Evolutionary conservation across 2,329 filamentous ascomycete genomes (phyloP), one percentile per base, ranked within the genome.

Genomic region (Apiospora hydei): DNA sequence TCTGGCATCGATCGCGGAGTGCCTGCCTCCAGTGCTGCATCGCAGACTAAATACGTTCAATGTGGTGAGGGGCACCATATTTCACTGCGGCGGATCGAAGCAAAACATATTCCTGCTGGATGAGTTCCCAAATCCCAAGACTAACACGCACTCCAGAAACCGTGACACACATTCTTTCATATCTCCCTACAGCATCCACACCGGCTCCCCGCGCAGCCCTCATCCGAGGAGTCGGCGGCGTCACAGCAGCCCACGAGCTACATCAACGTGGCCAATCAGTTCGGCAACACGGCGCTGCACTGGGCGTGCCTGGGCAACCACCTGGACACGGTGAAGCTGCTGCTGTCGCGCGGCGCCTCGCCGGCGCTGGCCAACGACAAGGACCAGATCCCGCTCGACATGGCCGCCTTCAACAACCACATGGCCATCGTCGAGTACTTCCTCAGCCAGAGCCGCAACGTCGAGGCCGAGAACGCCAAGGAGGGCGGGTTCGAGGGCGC

Each of bases 251-350:
- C 46, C 18, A 26, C 49, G 3, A 41, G 86, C 0, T 90, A 92
- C 76, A 82, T 95, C 34, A 92, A 94, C 77, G 85, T 88, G 2
- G 86, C 89, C 73, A 99, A 99, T 79, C 86, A 90, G 74, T 92
- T 93, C 66, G 95, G 95, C 64, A 98, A 98, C 84, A 98, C 96
- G 0, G 90, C 94, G 0, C 86, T 99, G 72, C 96, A 99, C 84
- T 98, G 95, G 95, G 96, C 96, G 0, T 93, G 94, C 0, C 85
- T 98, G 71, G 96, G 97, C 71, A 95, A 95, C 1, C 95, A 98
- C 78, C 85, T 98, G 3, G 89, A 92, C 7, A 89, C 91, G 4
- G 94, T 98, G 8, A 93, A 95, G 84, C 83, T 91, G 0, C 87
- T 99, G 16, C 86, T 98, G 1, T 90, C 91, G 64, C 86, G 90